phyloP scores from a whole-genome alignment of 2,329 filamentous ascomycete genomes.

The Botrytis paeoniae region DNA sequence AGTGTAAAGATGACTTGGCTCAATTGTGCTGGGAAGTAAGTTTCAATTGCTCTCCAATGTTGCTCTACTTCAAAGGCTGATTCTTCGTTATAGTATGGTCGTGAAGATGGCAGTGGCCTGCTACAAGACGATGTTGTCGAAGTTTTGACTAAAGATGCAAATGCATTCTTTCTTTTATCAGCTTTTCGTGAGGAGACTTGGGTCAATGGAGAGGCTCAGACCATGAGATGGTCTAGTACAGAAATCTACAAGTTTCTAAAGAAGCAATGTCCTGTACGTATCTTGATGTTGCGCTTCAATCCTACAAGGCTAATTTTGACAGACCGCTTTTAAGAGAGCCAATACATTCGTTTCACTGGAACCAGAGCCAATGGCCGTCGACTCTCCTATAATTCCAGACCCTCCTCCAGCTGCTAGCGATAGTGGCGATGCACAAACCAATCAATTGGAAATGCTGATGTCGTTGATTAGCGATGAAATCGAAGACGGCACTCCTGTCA shows the following conservation, averaged over 20 bases:
- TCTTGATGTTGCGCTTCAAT: background rate
- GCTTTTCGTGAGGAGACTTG: constrained; percentile 10
- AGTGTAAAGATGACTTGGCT: constrained; percentile 2
- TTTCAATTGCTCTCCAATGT: background rate
- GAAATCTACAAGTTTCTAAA: constrained; percentile 8
- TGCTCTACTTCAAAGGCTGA: background rate
- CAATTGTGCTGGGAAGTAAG: constrained; percentile 17
- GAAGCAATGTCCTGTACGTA: constrained; percentile 15
- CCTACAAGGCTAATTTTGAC: background rate
- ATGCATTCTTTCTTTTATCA: constrained; percentile 16
- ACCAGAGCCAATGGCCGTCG: background rate
- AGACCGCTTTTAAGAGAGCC: background rate
- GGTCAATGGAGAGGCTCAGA: background rate
- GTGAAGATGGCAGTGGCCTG: constrained; percentile 15
- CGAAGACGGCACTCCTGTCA: background rate
- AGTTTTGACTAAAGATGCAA: constrained; percentile 15
- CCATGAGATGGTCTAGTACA: constrained; percentile 3
- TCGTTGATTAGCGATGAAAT: constrained; percentile 2
- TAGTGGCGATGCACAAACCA: background rate
- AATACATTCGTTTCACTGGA: background rate
- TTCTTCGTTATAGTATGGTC: background rate
- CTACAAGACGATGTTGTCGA: background rate
- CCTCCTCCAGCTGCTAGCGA: background rate
- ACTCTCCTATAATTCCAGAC: background rate
- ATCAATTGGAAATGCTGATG: background rate